phyloP scores from a whole-genome alignment of 2,329 filamentous ascomycete species.

The Aspergillus sp. region DNA sequence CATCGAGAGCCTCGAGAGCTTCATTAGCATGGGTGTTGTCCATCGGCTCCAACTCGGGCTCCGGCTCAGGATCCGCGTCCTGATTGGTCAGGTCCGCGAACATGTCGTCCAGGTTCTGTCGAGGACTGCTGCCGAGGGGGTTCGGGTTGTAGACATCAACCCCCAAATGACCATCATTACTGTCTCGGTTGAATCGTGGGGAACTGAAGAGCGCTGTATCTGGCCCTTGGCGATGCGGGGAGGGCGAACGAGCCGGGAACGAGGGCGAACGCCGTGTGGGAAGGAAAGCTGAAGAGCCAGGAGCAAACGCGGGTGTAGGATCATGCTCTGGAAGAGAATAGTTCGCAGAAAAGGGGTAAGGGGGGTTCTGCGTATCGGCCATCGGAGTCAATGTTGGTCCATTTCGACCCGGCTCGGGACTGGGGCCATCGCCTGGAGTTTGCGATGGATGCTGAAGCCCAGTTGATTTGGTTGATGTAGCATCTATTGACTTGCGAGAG shows the following conservation, averaged over 20 bases:
- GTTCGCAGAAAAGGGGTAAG: conserved; percentile 40
- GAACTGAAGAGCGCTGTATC: conserved; percentile 45
- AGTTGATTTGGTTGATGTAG: conserved; percentile 26
- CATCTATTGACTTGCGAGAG: conserved; percentile 68
- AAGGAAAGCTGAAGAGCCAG: conserved; percentile 36
- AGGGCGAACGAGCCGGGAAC: conserved; percentile 41
- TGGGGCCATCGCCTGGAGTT: conserved; percentile 28
- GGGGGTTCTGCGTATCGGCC: conserved; percentile 27
- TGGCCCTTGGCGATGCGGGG: conserved; percentile 33
- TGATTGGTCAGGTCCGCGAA: conserved; percentile 49
- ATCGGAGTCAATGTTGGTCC: conserved; percentile 35
- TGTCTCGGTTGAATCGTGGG: conserved; percentile 36
- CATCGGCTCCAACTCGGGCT: conserved; percentile 30
- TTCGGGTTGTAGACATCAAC: conserved; percentile 32
- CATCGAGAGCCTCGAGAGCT: conserved; percentile 44
- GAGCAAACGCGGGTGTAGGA: conserved; percentile 36
- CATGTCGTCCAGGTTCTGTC: conserved; percentile 42
- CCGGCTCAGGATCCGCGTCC: conserved; percentile 35
- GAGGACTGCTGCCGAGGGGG: conserved; percentile 40
- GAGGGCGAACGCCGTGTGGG: conserved; percentile 34
- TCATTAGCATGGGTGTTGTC: conserved; percentile 49
- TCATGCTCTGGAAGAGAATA: conserved; percentile 38
- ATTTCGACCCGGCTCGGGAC: conserved; percentile 29
- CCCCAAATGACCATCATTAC: conserved; percentile 29
- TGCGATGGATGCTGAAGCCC: conserved; percentile 32